Percentiles rank a stretch among this genome's conserved stretches.
These are phyloP conservation scores for Ustilago shanxiensis DNA, from an alignment of 1,284 basidiomycete genomes.

Conservation along the genomic window DNA sequence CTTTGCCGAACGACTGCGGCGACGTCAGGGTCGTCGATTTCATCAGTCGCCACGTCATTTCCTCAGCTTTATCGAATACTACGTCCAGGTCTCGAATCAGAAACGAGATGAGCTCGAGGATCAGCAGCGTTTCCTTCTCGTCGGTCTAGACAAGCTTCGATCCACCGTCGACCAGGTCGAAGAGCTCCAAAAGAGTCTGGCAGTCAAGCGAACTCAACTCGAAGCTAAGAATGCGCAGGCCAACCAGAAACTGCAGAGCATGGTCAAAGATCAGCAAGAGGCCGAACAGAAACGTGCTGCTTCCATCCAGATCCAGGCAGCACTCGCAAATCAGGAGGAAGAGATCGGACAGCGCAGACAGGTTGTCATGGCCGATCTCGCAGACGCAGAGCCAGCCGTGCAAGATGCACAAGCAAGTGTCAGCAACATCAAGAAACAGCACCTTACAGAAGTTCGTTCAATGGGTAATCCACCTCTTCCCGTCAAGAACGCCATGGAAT, in stretches of 20 bases:
- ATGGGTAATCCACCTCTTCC: slow-evolving; percentile 99
- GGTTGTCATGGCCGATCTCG: slow-evolving; percentile 93
- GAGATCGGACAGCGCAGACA: slow-evolving; percentile 87
- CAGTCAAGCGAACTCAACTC: slow-evolving; percentile 91
- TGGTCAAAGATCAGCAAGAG: slow-evolving; percentile 98
- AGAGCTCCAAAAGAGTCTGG: slow-evolving; percentile 92
- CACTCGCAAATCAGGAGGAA: slow-evolving; percentile 89
- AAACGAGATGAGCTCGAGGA: slow-evolving; percentile 99
- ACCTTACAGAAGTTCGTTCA: slow-evolving; percentile 95
- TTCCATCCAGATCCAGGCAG: slow-evolving; percentile 94
- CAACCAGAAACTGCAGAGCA: slow-evolving; percentile 95
- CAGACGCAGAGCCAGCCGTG: slow-evolving; percentile 97
- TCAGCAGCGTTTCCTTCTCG: slow-evolving; percentile 97
- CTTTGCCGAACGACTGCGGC: slow-evolving; percentile 88
- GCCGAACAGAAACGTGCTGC: slow-evolving; percentile 98
- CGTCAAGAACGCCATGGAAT: slow-evolving; percentile 98
- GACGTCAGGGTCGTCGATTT: slow-evolving; percentile 91
- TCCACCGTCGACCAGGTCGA: slow-evolving; percentile 84
- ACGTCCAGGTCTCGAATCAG: slow-evolving; percentile 94
- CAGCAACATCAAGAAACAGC: slow-evolving; percentile 96
- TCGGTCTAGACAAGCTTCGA: slow-evolving; percentile 95
- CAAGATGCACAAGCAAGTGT: slow-evolving; percentile 94
- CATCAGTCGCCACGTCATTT: slow-evolving; percentile 99
- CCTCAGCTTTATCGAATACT: slow-evolving; percentile 98
- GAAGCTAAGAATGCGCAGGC: slow-evolving; percentile 94